Evolutionary conservation across 148 eudicot genomes (phyloP), one percentile per base, ranked within the genome.

Genomic region (Silene conica): DNA sequence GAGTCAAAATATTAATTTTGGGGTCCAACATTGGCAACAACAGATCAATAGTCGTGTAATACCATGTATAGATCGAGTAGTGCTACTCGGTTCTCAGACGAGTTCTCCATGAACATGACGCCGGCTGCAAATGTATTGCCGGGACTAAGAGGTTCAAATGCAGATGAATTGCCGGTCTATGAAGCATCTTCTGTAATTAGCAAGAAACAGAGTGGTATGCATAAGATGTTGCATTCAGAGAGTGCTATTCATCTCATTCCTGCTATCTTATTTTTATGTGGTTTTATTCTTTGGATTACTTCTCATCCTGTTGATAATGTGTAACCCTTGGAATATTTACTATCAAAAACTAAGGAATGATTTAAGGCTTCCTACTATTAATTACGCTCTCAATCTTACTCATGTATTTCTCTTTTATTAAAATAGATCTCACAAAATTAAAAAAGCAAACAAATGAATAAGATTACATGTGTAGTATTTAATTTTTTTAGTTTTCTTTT

Each of bases 241-340:
- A 23, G 13, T 75, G 71, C 21, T 34, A 65, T 75, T 28, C 77
- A 75, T 75, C 16, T 75, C 6, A 75, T 75, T 34, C 77, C 77
- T 13, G 38, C 67, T 55, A 3, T 74, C 67, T 12, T 74, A 12
- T 21, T 74, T 67, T 28, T 74, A 2, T 74, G 71, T 56, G 64
- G 64, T 38, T 67, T 75, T 56, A 57, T 75, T 75, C 77, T 75
- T 75, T 75, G 77, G 77, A 25, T 66, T 22, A 75, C 46, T 75
- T 75, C 77, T 75, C 65, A 67, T 10, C 77, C 46, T 75, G 67
- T 61, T 70, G 41, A 70, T 70, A 1, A 22, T 20, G 38, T 50
- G 58, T 70, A 58, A 70, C 1, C 7, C 7, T 11, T 67, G n/a
- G n/a, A n/a, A n/a, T n/a, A n/a, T n/a, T n/a, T n/a, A n/a, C n/a